Conservation (phyloP, 352 stramenopile genomes). For the Hyaloperonospora brassicae region DNA sequence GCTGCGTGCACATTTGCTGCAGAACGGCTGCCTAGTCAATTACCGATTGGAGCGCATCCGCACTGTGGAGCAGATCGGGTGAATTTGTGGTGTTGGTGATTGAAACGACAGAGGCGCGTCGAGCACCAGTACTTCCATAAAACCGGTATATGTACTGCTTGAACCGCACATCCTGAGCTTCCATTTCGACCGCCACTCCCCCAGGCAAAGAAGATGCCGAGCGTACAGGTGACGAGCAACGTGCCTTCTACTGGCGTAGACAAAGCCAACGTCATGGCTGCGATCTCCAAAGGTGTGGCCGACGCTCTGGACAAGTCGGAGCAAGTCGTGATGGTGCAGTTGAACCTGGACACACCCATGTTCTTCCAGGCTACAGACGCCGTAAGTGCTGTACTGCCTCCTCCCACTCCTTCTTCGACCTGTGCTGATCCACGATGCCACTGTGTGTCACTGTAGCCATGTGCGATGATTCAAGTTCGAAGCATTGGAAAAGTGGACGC, state of each 20-base stretch:
- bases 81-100: too few species aligned
- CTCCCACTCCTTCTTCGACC: neutral
- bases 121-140: too few species aligned
- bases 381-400: slow-evolving; percentile 17
- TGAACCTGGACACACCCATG: slow-evolving; percentile 46
- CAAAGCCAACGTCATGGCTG: slow-evolving; percentile 21
- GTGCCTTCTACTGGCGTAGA: slow-evolving; percentile 28
- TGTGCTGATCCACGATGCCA: neutral
- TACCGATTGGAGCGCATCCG: too few species aligned
- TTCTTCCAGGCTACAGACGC: slow-evolving; percentile 41
- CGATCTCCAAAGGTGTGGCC: slow-evolving; percentile 37
- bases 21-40: too few species aligned
- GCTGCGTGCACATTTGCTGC: too few species aligned
- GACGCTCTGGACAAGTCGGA: slow-evolving; percentile 43
- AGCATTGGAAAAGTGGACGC: too few species aligned
- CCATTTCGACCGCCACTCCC: too few species aligned
- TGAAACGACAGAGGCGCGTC: too few species aligned
- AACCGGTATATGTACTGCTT: too few species aligned
- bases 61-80: too few species aligned
- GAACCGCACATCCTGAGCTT: too few species aligned
- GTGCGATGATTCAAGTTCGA: slow-evolving; percentile 41
- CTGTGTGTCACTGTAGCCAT: slow-evolving; percentile 28
- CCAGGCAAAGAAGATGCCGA: slow-evolving; percentile 29
- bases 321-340: slow-evolving; percentile 47
- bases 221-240: slow-evolving; percentile 48